Conservation (phyloP, 345 rosid species). For the Cardamine resedifolia region DNA sequence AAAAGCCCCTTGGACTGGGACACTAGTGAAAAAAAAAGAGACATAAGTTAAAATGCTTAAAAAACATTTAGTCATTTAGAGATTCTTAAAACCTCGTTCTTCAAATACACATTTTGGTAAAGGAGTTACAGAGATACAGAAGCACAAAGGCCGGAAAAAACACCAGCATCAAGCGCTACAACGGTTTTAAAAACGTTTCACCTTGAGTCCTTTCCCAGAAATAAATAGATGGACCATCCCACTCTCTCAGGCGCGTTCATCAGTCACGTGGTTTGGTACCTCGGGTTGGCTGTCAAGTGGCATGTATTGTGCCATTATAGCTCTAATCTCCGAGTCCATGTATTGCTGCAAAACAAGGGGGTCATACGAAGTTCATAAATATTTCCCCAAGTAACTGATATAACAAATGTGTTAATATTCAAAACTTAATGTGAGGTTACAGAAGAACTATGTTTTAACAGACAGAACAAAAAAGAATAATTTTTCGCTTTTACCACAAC, state of each 20-base stretch:
- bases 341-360: constrained; percentile 56
- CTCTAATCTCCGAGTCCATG: constrained; percentile 98
- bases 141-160: background rate
- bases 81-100: constrained; percentile 12
- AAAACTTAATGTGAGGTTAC: background rate
- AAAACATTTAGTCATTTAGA: background rate
- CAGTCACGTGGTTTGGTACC: constrained; percentile 54
- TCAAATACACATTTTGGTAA: constrained; percentile 14
- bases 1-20: constrained; percentile 5
- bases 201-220: constrained; percentile 12
- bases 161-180: constrained; percentile 16
- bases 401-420: background rate
- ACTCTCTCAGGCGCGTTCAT: constrained; percentile 51
- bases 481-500: background rate
- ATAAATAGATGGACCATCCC: constrained; percentile 17
- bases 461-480: background rate
- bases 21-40: background rate
- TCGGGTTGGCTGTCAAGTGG: constrained; percentile 87
- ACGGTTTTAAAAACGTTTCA: constrained; percentile 12
- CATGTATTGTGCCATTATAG: constrained; percentile 99
- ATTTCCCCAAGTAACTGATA: background rate
- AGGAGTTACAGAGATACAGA: constrained; percentile 12
- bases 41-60: constrained; percentile 1
- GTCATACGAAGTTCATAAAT: background rate
- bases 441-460: background rate